Evolutionary conservation across 371 early-diverging fungal genomes (phyloP).

Genomic region (Syncephalastrum monosporum): DNA sequence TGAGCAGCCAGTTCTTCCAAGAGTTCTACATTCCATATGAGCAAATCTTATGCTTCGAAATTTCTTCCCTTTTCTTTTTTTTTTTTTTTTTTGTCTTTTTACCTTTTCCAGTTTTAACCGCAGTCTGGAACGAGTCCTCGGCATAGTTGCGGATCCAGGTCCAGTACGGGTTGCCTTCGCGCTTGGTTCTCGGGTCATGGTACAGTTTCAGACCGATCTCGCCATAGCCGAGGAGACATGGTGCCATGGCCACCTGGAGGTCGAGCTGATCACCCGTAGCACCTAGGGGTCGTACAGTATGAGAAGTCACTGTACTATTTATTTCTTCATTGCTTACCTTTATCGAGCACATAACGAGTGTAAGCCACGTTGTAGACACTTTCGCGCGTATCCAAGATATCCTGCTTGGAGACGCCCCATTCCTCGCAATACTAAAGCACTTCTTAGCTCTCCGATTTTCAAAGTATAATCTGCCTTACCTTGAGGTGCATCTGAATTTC

Average conservation of each 20-base stretch:
- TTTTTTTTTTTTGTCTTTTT: conserved; percentile 9
- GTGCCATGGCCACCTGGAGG: conserved; percentile 75
- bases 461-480: conserved; percentile 24
- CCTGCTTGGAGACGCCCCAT: conserved; percentile 71
- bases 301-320: neutral
- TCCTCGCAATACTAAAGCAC: conserved; percentile 57
- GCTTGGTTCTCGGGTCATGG: conserved; percentile 65
- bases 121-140: conserved; percentile 61
- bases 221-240: conserved; percentile 84
- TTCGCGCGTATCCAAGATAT: conserved; percentile 66
- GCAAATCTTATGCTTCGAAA: neutral
- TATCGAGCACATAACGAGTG: conserved; percentile 80
- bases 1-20: conserved; percentile 52
- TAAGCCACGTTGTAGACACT: conserved; percentile 78
- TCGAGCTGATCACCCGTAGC: conserved; percentile 75
- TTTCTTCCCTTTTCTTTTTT: neutral
- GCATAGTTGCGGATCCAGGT: conserved; percentile 78
- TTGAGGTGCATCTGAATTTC: conserved; percentile 72
- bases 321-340: conserved; percentile 34
- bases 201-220: conserved; percentile 68
- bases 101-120: conserved; percentile 63
- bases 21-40: conserved; percentile 25
- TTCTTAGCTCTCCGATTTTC: neutral
- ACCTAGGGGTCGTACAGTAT: conserved; percentile 10
- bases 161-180: conserved; percentile 80